Evolutionary conservation across 73 alveolate genomes (phyloP).

Genomic region (Uronychia binucleata): DNA sequence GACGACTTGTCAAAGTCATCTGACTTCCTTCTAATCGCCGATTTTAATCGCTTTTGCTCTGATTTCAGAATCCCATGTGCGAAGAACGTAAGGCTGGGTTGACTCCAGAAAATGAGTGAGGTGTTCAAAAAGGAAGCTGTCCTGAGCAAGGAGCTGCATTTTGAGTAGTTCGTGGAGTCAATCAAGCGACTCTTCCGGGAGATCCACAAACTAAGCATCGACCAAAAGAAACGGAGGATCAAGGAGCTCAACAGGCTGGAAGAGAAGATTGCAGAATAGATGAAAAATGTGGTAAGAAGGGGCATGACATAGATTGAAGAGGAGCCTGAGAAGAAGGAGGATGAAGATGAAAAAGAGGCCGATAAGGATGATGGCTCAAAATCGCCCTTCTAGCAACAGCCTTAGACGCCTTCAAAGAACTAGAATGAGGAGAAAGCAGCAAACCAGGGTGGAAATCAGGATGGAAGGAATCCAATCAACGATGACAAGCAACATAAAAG

Average conservation of each 20-base stretch:
- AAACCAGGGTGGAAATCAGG: background rate
- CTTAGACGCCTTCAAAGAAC: background rate
- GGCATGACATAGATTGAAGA: too few species aligned
- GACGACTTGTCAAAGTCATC: background rate
- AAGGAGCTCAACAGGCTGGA: background rate
- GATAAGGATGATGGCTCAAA: too few species aligned
- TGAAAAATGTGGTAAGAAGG: background rate
- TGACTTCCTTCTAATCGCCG: background rate
- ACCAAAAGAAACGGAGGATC: background rate
- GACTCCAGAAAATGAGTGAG: background rate
- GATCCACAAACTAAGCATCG: background rate
- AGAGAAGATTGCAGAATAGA: background rate
- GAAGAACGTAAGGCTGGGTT: background rate
- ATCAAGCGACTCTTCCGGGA: background rate
- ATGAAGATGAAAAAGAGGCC: too few species aligned
- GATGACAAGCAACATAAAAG: background rate
- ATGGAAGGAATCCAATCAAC: background rate
- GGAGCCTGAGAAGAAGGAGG: background rate
- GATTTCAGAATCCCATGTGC: background rate
- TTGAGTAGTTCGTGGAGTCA: background rate
- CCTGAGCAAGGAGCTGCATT: background rate
- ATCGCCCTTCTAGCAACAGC: too few species aligned
- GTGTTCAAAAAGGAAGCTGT: background rate
- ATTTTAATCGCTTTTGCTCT: background rate
- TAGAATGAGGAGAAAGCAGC: background rate